Evolutionary conservation across 2,329 filamentous ascomycete species (phyloP), one percentile per base, ranked within the genome.

Genomic region (Dactylonectria estremocensis): DNA sequence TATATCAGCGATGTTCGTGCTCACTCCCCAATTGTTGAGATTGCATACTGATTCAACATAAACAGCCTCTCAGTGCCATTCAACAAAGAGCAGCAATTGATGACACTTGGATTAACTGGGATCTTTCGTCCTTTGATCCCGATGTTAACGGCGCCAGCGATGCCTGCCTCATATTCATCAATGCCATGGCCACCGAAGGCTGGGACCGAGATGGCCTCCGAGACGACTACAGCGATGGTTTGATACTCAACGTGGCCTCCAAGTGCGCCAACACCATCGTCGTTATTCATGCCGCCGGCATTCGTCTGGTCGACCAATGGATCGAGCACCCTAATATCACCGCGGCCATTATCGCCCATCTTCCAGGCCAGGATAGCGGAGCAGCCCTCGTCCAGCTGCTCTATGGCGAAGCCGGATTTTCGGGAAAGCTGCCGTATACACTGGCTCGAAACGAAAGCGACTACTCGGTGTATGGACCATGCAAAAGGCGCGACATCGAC

Each of bases 111-210:
- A 78, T 92, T 2, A 87, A 60, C 79, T 92, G 67, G 81, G 86
- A 82, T 61, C 74, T 80, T 1, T 72, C 74, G 20, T 80, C 77
- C 2, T 72, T 72, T 49, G 68, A 80, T 10, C 77, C 77, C 0
- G 75, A 76, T 18, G 40, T 43, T 14, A 43, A 43, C 14, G 74
- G 69, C n/a, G 80, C 81, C 2, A 74, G 76, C 2, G 86, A 91
- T 2, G 89, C 93, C 59, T 57, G 97, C 92, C 77, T 98, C 22
- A 94, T 96, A 1, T 97, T 97, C 79, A 92, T 90, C 63, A 97
- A 93, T 75, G 88, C 86, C 24, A 93, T 95, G 77, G 89, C 92
- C 0, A 93, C 93, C 0, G 95, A 97, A 80, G 93, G 92, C 0
- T 94, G 88, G 79, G 87, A 94, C 69, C 85, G 90, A 53, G 82